These are phyloP conservation scores for Polytolypa hystricis DNA, from an alignment of 2,329 filamentous ascomycete species.

Conservation along the genomic window DNA sequence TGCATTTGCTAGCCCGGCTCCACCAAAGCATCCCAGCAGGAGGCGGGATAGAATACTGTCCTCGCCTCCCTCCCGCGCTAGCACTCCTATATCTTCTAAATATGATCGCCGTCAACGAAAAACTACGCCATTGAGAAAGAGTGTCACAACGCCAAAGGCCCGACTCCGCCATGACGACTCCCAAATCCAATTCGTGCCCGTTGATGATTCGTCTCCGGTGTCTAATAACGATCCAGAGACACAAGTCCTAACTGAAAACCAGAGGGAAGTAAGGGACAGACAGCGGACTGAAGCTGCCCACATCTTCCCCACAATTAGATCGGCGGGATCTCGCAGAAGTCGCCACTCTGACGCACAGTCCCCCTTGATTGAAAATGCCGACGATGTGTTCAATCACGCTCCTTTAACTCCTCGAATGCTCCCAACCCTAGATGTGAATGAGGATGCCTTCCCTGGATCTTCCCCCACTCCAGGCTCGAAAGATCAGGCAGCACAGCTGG, in stretches of 20 bases:
- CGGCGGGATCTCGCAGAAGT: constrained; percentile 21
- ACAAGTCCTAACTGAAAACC: constrained; percentile 65
- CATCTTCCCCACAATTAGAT: constrained; percentile 58
- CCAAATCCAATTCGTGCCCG: constrained; percentile 64
- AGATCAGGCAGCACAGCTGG: constrained; percentile 3
- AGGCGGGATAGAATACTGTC: constrained; percentile 1
- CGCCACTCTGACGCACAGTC: constrained; percentile 21
- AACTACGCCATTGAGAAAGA: constrained; percentile 12
- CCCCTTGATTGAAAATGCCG: constrained; percentile 13
- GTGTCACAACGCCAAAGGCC: constrained; percentile 35
- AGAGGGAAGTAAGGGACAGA: constrained; percentile 64
- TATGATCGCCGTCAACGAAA: constrained; percentile 13
- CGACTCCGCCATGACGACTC: constrained; percentile 68
- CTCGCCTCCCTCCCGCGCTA: constrained; percentile 6
- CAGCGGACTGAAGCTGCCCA: constrained; percentile 53
- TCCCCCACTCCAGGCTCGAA: constrained; percentile 41
- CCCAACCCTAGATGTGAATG: constrained; percentile 26
- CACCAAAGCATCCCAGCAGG: background rate
- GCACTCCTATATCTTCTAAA: background rate
- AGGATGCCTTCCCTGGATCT: constrained; percentile 39
- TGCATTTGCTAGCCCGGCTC: constrained; percentile 8
- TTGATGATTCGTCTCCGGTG: constrained; percentile 50
- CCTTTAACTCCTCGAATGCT: constrained; percentile 33
- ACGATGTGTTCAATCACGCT: constrained; percentile 15
- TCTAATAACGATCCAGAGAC: constrained; percentile 45